These are phyloP conservation scores for Albifimbria verrucaria DNA, from an alignment of 2,329 filamentous ascomycete genomes.

Conservation along the genomic window DNA sequence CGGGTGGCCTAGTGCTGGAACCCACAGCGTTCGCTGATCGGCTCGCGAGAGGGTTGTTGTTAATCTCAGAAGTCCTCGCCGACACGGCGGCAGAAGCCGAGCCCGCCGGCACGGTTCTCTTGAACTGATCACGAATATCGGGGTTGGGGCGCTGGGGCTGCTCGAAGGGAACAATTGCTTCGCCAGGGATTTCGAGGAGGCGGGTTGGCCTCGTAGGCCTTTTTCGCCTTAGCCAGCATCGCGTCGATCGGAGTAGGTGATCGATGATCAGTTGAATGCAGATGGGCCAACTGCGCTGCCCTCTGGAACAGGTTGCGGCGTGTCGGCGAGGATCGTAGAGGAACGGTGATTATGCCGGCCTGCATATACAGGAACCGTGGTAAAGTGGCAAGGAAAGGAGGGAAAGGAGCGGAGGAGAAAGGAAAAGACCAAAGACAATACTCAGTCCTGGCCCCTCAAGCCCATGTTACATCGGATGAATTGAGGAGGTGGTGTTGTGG, in stretches of 20 bases:
- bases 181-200: conserved; percentile 31
- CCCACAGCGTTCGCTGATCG: conserved; percentile 30
- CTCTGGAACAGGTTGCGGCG: conserved; percentile 20
- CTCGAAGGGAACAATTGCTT: conserved; percentile 58
- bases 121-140: conserved; percentile 50
- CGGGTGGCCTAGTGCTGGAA: conserved; percentile 11
- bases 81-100: conserved; percentile 32
- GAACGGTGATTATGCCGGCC: conserved; percentile 25
- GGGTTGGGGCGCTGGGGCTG: conserved; percentile 41
- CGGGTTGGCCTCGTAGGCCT: conserved; percentile 34
- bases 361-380: conserved; percentile 33
- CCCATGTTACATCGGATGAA: not conserved
- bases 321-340: conserved; percentile 34
- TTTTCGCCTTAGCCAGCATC: conserved; percentile 35
- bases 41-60: conserved; percentile 21
- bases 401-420: no score
- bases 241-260: conserved; percentile 16
- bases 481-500: not conserved
- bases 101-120: conserved; percentile 36
- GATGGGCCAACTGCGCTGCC: conserved; percentile 21
- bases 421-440: no score
- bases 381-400: no score
- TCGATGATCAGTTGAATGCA: conserved; percentile 12
- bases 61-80: conserved; percentile 32
- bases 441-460: not conserved